Percentiles rank a stretch among this genome's conserved stretches.
These are phyloP conservation scores for Podospora pseudoanserina DNA, from an alignment of 495 filamentous ascomycete species.

Conservation along the genomic window DNA sequence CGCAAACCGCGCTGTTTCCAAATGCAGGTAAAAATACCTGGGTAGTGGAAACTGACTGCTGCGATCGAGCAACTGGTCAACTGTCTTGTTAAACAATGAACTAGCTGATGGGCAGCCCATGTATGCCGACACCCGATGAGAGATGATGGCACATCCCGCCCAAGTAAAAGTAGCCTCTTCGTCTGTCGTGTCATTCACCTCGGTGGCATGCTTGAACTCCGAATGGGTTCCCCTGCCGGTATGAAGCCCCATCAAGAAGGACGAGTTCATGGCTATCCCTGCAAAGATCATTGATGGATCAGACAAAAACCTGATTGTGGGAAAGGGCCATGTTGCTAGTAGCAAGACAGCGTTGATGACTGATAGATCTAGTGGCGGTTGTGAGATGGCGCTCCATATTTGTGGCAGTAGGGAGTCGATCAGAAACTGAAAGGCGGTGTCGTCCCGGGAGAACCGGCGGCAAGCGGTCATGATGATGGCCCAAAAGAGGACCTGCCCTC, in stretches of 20 bases:
- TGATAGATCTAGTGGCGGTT: constrained; percentile 34
- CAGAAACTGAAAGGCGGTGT: constrained; percentile 39
- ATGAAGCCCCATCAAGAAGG: constrained; percentile 40
- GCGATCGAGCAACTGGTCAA: constrained; percentile 40
- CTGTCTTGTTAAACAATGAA: constrained; percentile 40
- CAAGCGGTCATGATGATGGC: constrained; percentile 43
- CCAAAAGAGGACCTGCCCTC: constrained; percentile 42
- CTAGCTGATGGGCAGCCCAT: constrained; percentile 40
- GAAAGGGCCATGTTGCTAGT: constrained; percentile 42
- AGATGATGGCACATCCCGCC: constrained; percentile 44
- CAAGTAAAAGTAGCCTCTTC: constrained; percentile 46
- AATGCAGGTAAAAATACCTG: constrained; percentile 37
- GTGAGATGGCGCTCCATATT: constrained; percentile 35
- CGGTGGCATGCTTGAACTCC: constrained; percentile 35
- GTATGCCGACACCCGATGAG: constrained; percentile 37
- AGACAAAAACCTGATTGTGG: constrained; percentile 40
- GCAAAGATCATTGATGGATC: constrained; percentile 43
- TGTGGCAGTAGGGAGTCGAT: constrained; percentile 38
- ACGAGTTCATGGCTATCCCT: constrained; percentile 39
- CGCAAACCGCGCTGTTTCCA: constrained; percentile 43
- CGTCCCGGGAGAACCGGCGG: constrained; percentile 41
- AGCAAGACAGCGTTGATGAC: constrained; percentile 44
- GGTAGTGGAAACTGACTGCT: constrained; percentile 35
- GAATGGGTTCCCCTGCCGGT: constrained; percentile 41
- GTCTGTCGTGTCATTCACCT: constrained; percentile 35